Conservation (phyloP, 352 stramenopile genomes). For the Phytophthora podocarpi region DNA sequence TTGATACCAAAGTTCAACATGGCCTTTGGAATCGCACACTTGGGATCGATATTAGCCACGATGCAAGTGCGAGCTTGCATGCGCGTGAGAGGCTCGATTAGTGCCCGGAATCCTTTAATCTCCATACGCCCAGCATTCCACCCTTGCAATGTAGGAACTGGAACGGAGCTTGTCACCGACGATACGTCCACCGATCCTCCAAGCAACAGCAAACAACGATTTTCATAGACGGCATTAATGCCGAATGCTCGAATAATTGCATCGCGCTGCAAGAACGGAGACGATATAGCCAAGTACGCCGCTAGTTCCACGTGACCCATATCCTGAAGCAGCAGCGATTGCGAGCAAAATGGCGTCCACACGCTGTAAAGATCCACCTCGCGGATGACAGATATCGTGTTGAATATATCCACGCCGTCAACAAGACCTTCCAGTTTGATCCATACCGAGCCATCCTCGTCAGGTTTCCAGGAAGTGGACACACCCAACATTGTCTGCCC, state of each 20-base stretch:
- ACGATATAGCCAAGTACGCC: conserved; percentile 70
- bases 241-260: conserved; percentile 70
- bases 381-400: conserved; percentile 80
- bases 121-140: conserved; percentile 81
- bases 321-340: conserved; percentile 63
- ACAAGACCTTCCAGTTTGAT: conserved; percentile 81
- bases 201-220: conserved; percentile 67
- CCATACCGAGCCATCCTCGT: conserved; percentile 74
- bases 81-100: conserved; percentile 78
- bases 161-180: conserved; percentile 31
- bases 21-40: conserved; percentile 69
- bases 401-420: conserved; percentile 84
- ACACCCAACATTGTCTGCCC: conserved; percentile 79
- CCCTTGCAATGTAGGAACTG: conserved; percentile 58
- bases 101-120: conserved; percentile 70
- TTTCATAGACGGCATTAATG: conserved; percentile 85
- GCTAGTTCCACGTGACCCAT: conserved; percentile 61
- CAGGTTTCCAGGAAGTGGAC: conserved; percentile 81
- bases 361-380: conserved; percentile 79
- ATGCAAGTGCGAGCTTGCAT: conserved; percentile 75
- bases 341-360: conserved; percentile 80
- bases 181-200: conserved; percentile 59
- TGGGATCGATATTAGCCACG: conserved; percentile 80
- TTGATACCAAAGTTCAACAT: conserved; percentile 87
- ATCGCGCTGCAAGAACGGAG: conserved; percentile 78